Base-by-base conservation (phyloP, 2,329 filamentous ascomycete species). In the Botrytis aclada region DNA sequence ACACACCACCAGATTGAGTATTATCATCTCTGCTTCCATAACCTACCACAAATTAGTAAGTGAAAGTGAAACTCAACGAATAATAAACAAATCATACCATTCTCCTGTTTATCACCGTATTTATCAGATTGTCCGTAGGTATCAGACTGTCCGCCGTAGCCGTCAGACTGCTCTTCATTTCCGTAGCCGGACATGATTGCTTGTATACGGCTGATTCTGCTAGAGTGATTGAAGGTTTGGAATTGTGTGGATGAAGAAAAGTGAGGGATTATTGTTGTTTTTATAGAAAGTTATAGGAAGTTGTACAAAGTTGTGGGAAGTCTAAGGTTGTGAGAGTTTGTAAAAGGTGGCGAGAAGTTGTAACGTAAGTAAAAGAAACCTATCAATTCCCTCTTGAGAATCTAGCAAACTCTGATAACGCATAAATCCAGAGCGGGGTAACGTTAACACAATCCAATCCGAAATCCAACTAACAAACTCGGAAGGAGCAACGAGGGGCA, bases 101-200 rank as follows among this genome's bases (percentile, higher is more conserved):
- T 66, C 22, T 66, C 47, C 34, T 65, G 60, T 20, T 71, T 22
- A 22, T 47, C 70, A 8, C 37, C 47, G 20, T 66, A 71, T 29
- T 29, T 37, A 10, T 32, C 47, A 5, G 70, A 60, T 66, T 58
- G 37, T 58, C 45, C 47, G 20, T 66, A 71, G 39, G 37, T 37
- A 10, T 32, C 47, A 5, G 70, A 60, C 60, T 58, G 37, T 58
- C 45, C 47, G 12, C 47, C 61, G 29, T 65, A 66, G 22, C 29
- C 37, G 8, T 39, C 47, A 8, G 70, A 71, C 58, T 66, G 70
- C 65, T 71, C 47, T 16, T 71, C 47, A 20, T 69, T 43, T 25
- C n/a, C 51, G 66, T 69, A 60, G 37, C 8, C 39, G 37, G 66
- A 69, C 69, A 70, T 70, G 56, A 22, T 71, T 66, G 18, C 45